These are phyloP conservation scores for Sphagnum fallax DNA, from an alignment of 228 moss, liverwort and hornwort genomes.

Conservation along the genomic window DNA sequence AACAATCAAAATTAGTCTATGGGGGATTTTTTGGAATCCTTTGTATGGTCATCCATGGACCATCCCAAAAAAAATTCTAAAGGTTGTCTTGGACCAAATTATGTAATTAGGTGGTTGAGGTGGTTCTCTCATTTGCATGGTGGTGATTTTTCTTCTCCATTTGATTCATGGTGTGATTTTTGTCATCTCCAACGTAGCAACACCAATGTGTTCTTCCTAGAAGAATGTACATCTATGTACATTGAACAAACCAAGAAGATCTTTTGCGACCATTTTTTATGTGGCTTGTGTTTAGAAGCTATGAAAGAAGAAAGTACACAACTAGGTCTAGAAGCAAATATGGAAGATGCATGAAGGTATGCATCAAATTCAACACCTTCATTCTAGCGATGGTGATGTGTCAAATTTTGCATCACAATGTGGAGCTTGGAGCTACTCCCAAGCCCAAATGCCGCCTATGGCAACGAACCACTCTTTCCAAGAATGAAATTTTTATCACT, in stretches of 20 bases:
- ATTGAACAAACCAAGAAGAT: conserved; percentile 51
- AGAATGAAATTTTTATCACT: conserved; percentile 42
- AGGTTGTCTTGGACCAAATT: too few species aligned
- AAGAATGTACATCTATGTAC: conserved; percentile 75
- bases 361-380: conserved; percentile 62
- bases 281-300: conserved; percentile 77
- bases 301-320: conserved; percentile 75
- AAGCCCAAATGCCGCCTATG: conserved; percentile 42
- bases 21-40: too few species aligned
- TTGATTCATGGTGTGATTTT: too few species aligned
- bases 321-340: conserved; percentile 29
- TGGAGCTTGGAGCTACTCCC: conserved; percentile 40
- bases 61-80: too few species aligned
- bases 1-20: too few species aligned
- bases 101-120: too few species aligned
- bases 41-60: too few species aligned
- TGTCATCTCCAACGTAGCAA: too few species aligned
- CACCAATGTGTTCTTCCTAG: neutral
- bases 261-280: conserved; percentile 62
- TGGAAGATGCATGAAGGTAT: conserved; percentile 79
- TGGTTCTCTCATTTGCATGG: too few species aligned
- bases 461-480: conserved; percentile 39
- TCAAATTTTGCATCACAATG: conserved; percentile 59
- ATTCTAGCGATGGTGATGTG: conserved; percentile 78
- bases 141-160: too few species aligned